phyloP scores from a whole-genome alignment of 345 rosid genomes.

The Eucalyptus tenuipes region DNA sequence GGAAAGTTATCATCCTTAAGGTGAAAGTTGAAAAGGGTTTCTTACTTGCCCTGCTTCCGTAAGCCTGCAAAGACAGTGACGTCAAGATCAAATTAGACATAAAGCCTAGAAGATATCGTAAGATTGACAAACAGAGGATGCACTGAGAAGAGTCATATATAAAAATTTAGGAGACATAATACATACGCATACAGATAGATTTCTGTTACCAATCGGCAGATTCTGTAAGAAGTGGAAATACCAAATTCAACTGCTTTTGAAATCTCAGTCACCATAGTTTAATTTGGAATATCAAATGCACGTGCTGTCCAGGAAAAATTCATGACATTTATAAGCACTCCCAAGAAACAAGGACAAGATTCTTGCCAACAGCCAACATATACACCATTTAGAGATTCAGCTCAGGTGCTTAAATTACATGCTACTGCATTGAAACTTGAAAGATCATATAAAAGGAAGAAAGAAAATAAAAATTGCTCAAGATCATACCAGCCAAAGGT shows the following conservation, averaged over 20 bases:
- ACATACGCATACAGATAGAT: not conserved
- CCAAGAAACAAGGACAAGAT: not conserved
- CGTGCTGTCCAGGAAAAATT: not conserved
- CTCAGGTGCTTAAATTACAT: not conserved
- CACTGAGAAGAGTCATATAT: not conserved
- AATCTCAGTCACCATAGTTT: not conserved
- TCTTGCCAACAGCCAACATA: not conserved
- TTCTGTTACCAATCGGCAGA: not conserved
- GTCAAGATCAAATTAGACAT: not conserved
- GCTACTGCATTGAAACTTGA: not conserved
- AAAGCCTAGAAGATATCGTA: not conserved
- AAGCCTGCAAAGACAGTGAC: not conserved
- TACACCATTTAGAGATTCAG: not conserved
- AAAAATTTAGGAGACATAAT: not conserved
- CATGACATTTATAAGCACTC: not conserved
- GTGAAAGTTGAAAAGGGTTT: not conserved
- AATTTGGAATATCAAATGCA: not conserved
- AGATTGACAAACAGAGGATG: not conserved
- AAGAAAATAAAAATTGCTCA: not conserved
- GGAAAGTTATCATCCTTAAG: not conserved
- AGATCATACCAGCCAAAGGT: not conserved
- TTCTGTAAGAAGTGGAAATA: not conserved
- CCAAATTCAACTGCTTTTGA: not conserved
- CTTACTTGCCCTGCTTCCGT: not conserved
- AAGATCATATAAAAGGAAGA: not conserved